phyloP scores from a whole-genome alignment of 768 basidiomycete species.

The Rhizopogon roseolus region DNA sequence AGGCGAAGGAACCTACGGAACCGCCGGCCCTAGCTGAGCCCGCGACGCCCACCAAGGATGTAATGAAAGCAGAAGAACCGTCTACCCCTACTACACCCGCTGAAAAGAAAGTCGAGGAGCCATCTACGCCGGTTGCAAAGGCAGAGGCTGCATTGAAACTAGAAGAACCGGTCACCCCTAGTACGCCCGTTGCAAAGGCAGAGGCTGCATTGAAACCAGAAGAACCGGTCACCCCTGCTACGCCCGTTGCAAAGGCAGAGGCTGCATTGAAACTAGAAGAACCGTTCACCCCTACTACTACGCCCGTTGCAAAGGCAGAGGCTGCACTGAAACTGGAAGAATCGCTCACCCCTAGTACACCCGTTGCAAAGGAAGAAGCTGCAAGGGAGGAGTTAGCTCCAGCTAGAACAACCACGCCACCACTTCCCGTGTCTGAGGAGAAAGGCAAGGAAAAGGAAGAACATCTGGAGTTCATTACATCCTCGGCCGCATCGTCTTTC shows the following conservation, averaged over 20 bases:
- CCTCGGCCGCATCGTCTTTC: slow-evolving; percentile 40
- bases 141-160: too few relatives aligned
- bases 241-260: background rate
- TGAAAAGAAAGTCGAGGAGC: too few relatives aligned
- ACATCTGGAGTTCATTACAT: slow-evolving; percentile 33
- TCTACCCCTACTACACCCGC: slow-evolving; percentile 11
- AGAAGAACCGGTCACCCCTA: too few relatives aligned
- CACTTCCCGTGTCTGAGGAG: background rate
- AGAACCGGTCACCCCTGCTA: too few relatives aligned
- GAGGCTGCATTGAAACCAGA: too few relatives aligned
- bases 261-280: too few relatives aligned
- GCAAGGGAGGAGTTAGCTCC: background rate
- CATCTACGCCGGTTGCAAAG: too few relatives aligned
- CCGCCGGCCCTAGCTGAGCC: background rate
- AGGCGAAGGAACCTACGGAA: slow-evolving; percentile 19
- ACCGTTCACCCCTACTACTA: too few relatives aligned
- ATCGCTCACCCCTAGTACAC: slow-evolving; percentile 2
- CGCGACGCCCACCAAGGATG: background rate
- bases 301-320: background rate
- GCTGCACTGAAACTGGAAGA: slow-evolving; percentile 11
- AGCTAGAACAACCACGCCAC: background rate
- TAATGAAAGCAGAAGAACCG: background rate
- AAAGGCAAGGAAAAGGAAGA: slow-evolving; percentile 9
- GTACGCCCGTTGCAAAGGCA: too few relatives aligned
- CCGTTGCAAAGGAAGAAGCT: background rate